A percentile compares a stretch with the other conserved stretches of the same genome.
phyloP scores from a whole-genome alignment of 23 red algal genomes.

The Gracilaria caudata region DNA sequence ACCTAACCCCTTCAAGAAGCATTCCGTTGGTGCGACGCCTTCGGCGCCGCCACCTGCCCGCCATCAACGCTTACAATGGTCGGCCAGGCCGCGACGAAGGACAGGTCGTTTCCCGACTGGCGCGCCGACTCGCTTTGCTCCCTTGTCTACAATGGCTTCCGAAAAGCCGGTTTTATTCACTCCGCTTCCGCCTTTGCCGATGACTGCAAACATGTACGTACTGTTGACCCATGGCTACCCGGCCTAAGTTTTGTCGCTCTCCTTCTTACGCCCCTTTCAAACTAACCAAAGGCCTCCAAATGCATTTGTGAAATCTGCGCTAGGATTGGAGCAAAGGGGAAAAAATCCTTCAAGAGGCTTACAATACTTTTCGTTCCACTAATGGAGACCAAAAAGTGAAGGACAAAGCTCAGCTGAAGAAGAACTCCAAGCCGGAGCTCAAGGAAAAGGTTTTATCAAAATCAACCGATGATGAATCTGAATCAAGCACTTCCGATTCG shows the following conservation, averaged over 20 bases:
- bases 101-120: neutral
- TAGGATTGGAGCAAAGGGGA: constrained; percentile 1
- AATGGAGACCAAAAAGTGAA: neutral
- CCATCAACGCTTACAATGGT: neutral
- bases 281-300: neutral
- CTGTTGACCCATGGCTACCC: neutral
- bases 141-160: neutral
- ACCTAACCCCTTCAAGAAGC: too few species aligned
- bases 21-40: neutral
- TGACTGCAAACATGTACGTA: constrained; percentile 15
- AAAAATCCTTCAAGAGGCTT: constrained; percentile 1
- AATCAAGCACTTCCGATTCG: neutral
- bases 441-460: neutral
- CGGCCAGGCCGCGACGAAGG: constrained; percentile 1
- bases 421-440: neutral
- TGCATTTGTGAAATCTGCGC: neutral
- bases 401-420: neutral
- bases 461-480: neutral
- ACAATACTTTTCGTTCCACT: neutral
- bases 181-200: constrained; percentile 16
- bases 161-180: constrained; percentile 10
- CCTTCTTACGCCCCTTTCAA: neutral
- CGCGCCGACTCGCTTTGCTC: neutral
- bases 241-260: neutral
- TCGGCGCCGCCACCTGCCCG: neutral